Evolutionary conservation across 1,284 basidiomycete genomes (phyloP), one percentile per base, ranked within the genome.

Genomic region (Agroathelia rolfsii): DNA sequence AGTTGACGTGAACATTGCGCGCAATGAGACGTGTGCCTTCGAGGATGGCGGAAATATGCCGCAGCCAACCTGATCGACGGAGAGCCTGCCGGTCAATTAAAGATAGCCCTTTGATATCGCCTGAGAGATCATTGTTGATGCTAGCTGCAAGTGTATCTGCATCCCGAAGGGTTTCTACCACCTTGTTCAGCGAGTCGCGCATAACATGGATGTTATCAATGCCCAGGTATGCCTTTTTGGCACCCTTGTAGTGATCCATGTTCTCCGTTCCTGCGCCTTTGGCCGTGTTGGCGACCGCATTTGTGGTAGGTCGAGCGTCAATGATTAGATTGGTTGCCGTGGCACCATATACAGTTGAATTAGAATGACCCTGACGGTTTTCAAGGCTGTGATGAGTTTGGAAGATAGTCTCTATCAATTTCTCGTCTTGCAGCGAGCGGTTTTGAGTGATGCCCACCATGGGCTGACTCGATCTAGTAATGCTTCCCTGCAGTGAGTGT

Each of bases 201-300:
- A 93, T 92, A 25, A 87, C 74, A 53, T 98, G 95, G 38, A 99
- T 98, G 55, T 97, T 87, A 53, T 99, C 95, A 50, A 99, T 95
- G 4, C 94, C 95, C 6, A 97, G 76, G 54, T 98, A 98, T 0
- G 76, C 84, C 61, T 99, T 99, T 61, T 80, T 89, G 39, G 84
- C 86, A 17, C 86, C 81, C 52, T 79, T 89, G 66, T 99, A 98
- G 54, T 96, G 73, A 35, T 97, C 93, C 95, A 99, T 99, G 56
- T 97, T 98, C 60, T 99, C 95, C 1, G 94, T 94, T 0, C 95
- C 95, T 1, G 94, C 95, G 5, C 95, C 95, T 59, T 92, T 94
- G 20, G 93, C 95, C 5, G 89, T 88, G 53, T 97, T 98, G 12
- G 93, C 95, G 61, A 98, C 78, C 0, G 95, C 95, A 54, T 98